Percentiles rank a stretch among this genome's conserved stretches.
phyloP scores from a whole-genome alignment of 2,329 filamentous ascomycete species.

The Penicillium frequentans region DNA sequence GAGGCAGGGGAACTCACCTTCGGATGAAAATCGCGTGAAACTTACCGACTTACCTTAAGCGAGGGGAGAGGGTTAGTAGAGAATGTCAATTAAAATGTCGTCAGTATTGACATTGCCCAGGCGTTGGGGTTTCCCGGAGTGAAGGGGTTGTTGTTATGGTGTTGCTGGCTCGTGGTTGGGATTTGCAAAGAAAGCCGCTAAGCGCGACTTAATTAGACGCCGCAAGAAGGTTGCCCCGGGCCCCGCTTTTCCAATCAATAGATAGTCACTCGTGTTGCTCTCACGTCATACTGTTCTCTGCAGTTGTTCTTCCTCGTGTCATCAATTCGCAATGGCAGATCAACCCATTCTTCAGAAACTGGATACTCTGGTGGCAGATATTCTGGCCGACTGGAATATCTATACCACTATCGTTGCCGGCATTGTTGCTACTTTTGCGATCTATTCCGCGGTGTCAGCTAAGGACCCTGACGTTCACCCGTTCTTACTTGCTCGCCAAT shows the following conservation, averaged over 20 bases:
- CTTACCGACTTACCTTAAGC: slow-evolving; percentile 2
- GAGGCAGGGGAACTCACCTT: slow-evolving; percentile 1
- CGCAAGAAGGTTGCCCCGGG: slow-evolving; percentile 22
- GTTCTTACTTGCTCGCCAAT: slow-evolving; percentile 83
- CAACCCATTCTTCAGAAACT: slow-evolving; percentile 63
- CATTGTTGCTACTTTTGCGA: slow-evolving; percentile 64
- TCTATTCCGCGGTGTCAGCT: slow-evolving; percentile 68
- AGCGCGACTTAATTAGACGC: slow-evolving; percentile 16
- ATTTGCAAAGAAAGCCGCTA: slow-evolving; percentile 4
- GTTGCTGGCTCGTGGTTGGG: slow-evolving; percentile 1
- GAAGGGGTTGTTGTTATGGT: not conserved
- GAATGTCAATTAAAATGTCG: not conserved
- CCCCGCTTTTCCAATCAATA: slow-evolving; percentile 6
- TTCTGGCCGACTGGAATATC: slow-evolving; percentile 78
- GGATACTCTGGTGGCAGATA: slow-evolving; percentile 67
- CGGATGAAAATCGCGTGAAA: not conserved
- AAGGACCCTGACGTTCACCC: slow-evolving; percentile 90
- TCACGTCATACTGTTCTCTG: slow-evolving; percentile 19
- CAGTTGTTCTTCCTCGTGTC: not conserved
- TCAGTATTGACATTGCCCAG: not conserved
- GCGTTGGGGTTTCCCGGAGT: not conserved
- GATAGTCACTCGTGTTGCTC: slow-evolving; percentile 12
- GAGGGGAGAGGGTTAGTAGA: not conserved
- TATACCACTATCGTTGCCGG: slow-evolving; percentile 73
- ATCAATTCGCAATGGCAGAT: slow-evolving; percentile 34